phyloP scores from a whole-genome alignment of 73 alveolate species.

The Breviolum minutum region DNA sequence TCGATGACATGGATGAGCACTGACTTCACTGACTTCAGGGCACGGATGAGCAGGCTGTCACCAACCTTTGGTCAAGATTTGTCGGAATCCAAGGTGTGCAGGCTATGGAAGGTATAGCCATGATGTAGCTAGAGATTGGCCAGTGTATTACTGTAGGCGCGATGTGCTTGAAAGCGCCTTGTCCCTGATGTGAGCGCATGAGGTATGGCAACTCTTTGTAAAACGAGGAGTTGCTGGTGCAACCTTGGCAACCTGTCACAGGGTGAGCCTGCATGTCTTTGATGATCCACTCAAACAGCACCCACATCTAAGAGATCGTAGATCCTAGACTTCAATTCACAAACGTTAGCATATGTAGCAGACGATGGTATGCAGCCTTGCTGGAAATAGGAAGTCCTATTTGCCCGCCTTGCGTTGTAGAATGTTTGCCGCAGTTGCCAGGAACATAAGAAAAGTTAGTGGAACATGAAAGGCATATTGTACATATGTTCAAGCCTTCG shows the following conservation, averaged over 20 bases:
- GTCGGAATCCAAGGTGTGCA: background rate
- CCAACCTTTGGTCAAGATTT: slow-evolving; percentile 73
- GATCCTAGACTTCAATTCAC: no score
- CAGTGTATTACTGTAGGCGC: background rate
- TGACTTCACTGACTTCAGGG: background rate
- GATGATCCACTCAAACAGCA: background rate
- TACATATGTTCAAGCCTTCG: no score
- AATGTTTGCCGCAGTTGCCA: no score
- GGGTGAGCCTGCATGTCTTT: slow-evolving; percentile 2
- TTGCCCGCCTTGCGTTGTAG: no score
- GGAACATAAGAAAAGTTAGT: background rate
- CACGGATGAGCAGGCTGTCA: slow-evolving; percentile 23
- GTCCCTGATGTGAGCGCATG: no score
- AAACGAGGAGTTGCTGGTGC: slow-evolving; percentile 91
- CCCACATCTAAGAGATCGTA: no score
- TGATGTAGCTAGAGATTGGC: background rate
- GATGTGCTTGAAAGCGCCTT: background rate
- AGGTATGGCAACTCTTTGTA: slow-evolving; percentile 88
- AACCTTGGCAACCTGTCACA: slow-evolving; percentile 70
- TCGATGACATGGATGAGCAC: no score
- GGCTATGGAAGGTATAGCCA: background rate
- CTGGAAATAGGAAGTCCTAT: background rate
- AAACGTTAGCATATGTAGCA: no score
- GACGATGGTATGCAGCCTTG: background rate
- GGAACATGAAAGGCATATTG: background rate